Conservation (phyloP, 116 monocot species). For the Cymodocea nodosa region DNA sequence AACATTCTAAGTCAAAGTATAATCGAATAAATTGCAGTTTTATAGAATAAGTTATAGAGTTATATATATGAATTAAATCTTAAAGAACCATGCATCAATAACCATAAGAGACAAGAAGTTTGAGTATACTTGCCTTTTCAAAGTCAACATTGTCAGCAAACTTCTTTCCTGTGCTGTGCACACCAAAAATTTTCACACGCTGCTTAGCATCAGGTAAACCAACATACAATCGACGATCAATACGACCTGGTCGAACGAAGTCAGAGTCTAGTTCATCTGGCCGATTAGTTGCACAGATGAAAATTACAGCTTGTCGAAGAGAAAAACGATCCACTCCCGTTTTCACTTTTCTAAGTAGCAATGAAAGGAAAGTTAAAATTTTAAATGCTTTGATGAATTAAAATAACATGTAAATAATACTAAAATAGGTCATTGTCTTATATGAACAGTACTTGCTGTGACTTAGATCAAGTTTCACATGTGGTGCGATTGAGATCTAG, state of each 20-base stretch:
- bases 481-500: too few relatives aligned
- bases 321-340: slow-evolving; percentile 73
- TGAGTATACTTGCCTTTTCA: slow-evolving; percentile 30
- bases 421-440: too few relatives aligned
- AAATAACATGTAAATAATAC: too few relatives aligned
- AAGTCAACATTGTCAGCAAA: slow-evolving; percentile 66
- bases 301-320: slow-evolving; percentile 77
- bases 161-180: slow-evolving; percentile 65
- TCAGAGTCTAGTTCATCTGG: slow-evolving; percentile 78
- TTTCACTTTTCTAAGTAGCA: slow-evolving; percentile 52
- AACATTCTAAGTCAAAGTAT: too few relatives aligned
- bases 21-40: too few relatives aligned
- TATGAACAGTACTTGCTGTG: too few relatives aligned
- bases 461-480: too few relatives aligned
- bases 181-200: slow-evolving; percentile 56
- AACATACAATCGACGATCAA: slow-evolving; percentile 66
- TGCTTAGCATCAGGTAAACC: slow-evolving; percentile 81
- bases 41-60: not conserved
- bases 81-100: too few relatives aligned
- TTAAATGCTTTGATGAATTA: too few relatives aligned
- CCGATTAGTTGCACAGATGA: slow-evolving; percentile 84
- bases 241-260: slow-evolving; percentile 64
- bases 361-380: not conserved
- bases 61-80: not conserved
- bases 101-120: not conserved